Evolutionary conservation across 768 basidiomycete genomes (phyloP).

Genomic region (Lentinula sp.): DNA sequence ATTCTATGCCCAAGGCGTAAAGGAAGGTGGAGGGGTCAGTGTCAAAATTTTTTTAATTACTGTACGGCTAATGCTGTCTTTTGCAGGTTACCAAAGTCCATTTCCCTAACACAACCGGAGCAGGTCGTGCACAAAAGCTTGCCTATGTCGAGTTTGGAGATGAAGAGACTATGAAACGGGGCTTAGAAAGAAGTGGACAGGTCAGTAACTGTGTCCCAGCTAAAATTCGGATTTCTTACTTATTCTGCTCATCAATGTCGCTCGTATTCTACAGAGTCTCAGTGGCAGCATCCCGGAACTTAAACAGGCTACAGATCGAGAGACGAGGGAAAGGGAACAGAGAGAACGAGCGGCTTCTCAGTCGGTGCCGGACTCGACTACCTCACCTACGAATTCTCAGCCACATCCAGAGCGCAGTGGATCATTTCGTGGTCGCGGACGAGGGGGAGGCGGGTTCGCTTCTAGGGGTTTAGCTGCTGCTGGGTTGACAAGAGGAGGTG

Average conservation of each 20-base stretch:
- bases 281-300: constrained; percentile 56
- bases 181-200: constrained; percentile 60
- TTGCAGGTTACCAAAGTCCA: constrained; percentile 63
- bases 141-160: constrained; percentile 90
- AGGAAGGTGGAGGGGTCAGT: constrained; percentile 43
- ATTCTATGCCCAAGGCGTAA: constrained; percentile 69
- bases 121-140: constrained; percentile 49
- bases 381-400: constrained; percentile 12
- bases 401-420: constrained; percentile 15
- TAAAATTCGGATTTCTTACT: too few relatives aligned
- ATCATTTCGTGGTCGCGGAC: constrained; percentile 42
- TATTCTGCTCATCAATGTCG: too few relatives aligned
- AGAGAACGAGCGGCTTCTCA: constrained; percentile 11
- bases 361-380: constrained; percentile 7
- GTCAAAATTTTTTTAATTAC: neutral
- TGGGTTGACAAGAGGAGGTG: constrained; percentile 45
- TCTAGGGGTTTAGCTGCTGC: constrained; percentile 64
- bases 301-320: constrained; percentile 51
- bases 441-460: constrained; percentile 54
- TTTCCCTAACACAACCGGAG: constrained; percentile 40
- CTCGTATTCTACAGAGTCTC: constrained; percentile 45
- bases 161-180: constrained; percentile 73
- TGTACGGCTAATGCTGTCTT: neutral
- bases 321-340: constrained; percentile 17
- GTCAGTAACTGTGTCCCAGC: constrained; percentile 12